Conservation (phyloP, 495 filamentous ascomycete species). For the Penicillium cataractarum region DNA sequence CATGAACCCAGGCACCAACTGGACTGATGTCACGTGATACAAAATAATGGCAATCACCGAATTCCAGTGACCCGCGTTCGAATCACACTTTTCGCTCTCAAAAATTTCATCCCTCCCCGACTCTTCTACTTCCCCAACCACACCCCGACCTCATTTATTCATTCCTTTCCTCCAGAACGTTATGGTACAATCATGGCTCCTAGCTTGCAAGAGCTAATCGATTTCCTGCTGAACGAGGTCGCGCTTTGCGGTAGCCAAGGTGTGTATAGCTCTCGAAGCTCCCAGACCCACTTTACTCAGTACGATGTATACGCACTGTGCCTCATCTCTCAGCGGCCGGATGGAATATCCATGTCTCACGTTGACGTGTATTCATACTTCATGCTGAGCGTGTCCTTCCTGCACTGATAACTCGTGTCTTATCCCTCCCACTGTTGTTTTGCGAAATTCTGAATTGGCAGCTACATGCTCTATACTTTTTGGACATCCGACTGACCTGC, state of each 20-base stretch:
- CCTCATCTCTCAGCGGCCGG: constrained; percentile 1
- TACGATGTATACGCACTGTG: constrained; percentile 9
- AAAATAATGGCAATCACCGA: background rate
- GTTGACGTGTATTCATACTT: background rate
- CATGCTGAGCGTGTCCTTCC: background rate
- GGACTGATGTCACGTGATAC: background rate
- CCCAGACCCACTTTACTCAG: constrained; percentile 30
- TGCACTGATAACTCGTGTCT: background rate
- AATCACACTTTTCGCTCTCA: constrained; percentile 35
- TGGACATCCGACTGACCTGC: constrained; percentile 12
- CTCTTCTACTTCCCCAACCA: constrained; percentile 7
- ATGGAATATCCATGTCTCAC: constrained; percentile 3
- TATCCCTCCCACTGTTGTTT: background rate
- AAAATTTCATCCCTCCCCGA: constrained; percentile 24
- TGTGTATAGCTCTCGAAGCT: constrained; percentile 48
- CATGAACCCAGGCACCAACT: no score
- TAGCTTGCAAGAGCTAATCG: constrained; percentile 70
- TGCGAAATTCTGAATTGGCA: background rate
- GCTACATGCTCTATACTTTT: background rate
- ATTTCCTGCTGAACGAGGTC: constrained; percentile 72
- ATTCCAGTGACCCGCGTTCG: constrained; percentile 39
- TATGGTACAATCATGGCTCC: constrained; percentile 57
- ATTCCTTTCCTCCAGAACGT: background rate
- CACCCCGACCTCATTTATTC: constrained; percentile 4
- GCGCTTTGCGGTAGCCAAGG: constrained; percentile 69